phyloP scores from a whole-genome alignment of 1,139 yeast genomes.

The Saccharomyces pastorianus region DNA sequence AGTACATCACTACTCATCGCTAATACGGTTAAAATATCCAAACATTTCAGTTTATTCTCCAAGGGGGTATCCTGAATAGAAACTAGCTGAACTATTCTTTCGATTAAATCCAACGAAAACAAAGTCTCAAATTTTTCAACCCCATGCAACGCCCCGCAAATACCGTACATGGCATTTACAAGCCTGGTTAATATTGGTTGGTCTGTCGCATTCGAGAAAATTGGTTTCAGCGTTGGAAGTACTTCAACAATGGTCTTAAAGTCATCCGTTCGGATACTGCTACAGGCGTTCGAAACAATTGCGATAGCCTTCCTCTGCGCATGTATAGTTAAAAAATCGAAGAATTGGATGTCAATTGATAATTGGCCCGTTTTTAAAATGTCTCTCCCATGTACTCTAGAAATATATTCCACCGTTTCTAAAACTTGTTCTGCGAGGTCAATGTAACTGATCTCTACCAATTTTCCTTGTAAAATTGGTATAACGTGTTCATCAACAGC shows the following conservation, averaged over 20 bases:
- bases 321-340: slow-evolving; percentile 84
- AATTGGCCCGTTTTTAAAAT: slow-evolving; percentile 56
- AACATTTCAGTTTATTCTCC: slow-evolving; percentile 22
- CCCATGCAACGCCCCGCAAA: slow-evolving; percentile 20
- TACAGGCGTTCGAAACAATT: slow-evolving; percentile 72
- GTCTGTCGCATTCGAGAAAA: slow-evolving; percentile 55
- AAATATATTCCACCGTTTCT: slow-evolving; percentile 64
- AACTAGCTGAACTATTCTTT: slow-evolving; percentile 17
- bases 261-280: slow-evolving; percentile 39
- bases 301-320: slow-evolving; percentile 78
- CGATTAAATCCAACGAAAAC: slow-evolving; percentile 17
- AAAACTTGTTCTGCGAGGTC: slow-evolving; percentile 91
- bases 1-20: slow-evolving; percentile 15
- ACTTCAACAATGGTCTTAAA: slow-evolving; percentile 43
- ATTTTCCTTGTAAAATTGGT: slow-evolving; percentile 55
- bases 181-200: slow-evolving; percentile 17
- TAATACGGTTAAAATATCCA: slow-evolving; percentile 24
- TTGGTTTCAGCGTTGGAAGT: slow-evolving; percentile 54
- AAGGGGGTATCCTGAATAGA: slow-evolving; percentile 17
- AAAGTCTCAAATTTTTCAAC: slow-evolving; percentile 17
- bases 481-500: slow-evolving; percentile 64
- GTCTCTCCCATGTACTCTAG: slow-evolving; percentile 45
- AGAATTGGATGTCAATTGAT: slow-evolving; percentile 57
- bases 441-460: slow-evolving; percentile 71
- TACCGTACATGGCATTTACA: slow-evolving; percentile 21